These are phyloP conservation scores for Oxytropis ochrocephala DNA, from an alignment of 306 rosid genomes.

Conservation along the genomic window DNA sequence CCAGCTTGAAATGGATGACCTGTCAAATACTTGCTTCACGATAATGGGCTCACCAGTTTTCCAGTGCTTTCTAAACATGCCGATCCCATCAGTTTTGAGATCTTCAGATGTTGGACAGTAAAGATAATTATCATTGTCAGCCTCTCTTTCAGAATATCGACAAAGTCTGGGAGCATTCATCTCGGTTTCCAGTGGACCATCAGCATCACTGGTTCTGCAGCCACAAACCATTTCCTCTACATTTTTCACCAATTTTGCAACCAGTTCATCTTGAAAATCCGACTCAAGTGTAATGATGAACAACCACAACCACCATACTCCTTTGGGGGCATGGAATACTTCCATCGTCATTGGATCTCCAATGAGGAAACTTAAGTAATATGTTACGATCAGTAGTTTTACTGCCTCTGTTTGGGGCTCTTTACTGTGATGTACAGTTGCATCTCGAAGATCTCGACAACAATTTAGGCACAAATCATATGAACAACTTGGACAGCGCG, in stretches of 20 bases:
- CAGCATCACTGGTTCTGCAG: conserved; percentile 45
- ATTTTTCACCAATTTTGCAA: conserved; percentile 93
- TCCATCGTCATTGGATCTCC: conserved; percentile 69
- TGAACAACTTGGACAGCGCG: conserved; percentile 74
- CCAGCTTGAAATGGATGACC: conserved; percentile 74
- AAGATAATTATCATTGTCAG: conserved; percentile 53
- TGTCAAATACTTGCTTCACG: conserved; percentile 74
- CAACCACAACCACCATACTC: conserved; percentile 88
- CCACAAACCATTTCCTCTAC: conserved; percentile 98
- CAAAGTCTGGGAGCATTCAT: conserved; percentile 38
- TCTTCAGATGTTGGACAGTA: conserved; percentile 67
- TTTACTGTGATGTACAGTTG: conserved; percentile 33
- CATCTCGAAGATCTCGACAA: conserved; percentile 80
- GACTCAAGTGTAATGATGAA: conserved; percentile 62
- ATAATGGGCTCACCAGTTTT: conserved; percentile 70
- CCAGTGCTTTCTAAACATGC: conserved; percentile 82
- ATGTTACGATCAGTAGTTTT: conserved; percentile 39
- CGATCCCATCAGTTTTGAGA: conserved; percentile 66
- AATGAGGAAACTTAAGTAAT: conserved; percentile 47
- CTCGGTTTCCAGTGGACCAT: conserved; percentile 30
- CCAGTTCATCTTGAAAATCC: conserved; percentile 98
- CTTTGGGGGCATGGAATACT: conserved; percentile 92
- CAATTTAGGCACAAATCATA: conserved; percentile 90
- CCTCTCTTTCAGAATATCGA: conserved; percentile 57
- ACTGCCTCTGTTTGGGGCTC: conserved; percentile 33